These are phyloP conservation scores for Colletotrichum incanum DNA, from an alignment of 2,329 filamentous ascomycete genomes.

Conservation along the genomic window DNA sequence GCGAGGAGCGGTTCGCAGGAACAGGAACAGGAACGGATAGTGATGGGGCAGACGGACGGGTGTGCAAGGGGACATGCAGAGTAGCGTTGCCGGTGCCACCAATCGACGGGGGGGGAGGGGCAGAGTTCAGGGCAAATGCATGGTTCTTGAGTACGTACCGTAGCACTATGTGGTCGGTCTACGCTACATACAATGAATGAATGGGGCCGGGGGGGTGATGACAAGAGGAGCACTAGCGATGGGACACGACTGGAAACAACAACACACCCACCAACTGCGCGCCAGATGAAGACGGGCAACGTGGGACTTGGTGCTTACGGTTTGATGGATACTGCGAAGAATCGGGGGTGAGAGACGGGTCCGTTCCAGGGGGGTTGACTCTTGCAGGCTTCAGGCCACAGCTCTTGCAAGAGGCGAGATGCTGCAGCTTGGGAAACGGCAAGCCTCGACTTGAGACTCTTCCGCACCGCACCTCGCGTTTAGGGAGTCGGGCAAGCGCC, in stretches of 20 bases:
- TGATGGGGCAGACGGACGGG: slow-evolving; percentile 17
- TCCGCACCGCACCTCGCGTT: slow-evolving; percentile 5
- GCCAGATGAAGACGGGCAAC: background rate
- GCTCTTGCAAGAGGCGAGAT: background rate
- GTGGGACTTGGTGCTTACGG: background rate
- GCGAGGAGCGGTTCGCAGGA: slow-evolving; percentile 20
- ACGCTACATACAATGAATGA: background rate
- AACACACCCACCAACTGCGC: background rate
- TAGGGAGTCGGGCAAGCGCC: background rate
- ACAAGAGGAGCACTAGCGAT: slow-evolving; percentile 1
- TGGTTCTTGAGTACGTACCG: background rate
- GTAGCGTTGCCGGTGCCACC: slow-evolving; percentile 24
- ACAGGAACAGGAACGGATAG: background rate
- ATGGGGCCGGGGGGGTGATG: background rate
- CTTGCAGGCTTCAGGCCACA: background rate
- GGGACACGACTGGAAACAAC: background rate
- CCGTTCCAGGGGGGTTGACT: slow-evolving; percentile 21
- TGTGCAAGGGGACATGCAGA: slow-evolving; percentile 39
- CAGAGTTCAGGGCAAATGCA: background rate
- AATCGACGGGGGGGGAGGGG: background rate
- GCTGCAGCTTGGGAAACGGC: slow-evolving; percentile 5
- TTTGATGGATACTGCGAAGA: background rate
- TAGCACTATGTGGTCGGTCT: too few species aligned
- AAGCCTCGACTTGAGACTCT: slow-evolving; percentile 22
- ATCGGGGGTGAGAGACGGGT: background rate